Conservation (phyloP, 2,329 filamentous ascomycete species). For the Pyrenophora teres region DNA sequence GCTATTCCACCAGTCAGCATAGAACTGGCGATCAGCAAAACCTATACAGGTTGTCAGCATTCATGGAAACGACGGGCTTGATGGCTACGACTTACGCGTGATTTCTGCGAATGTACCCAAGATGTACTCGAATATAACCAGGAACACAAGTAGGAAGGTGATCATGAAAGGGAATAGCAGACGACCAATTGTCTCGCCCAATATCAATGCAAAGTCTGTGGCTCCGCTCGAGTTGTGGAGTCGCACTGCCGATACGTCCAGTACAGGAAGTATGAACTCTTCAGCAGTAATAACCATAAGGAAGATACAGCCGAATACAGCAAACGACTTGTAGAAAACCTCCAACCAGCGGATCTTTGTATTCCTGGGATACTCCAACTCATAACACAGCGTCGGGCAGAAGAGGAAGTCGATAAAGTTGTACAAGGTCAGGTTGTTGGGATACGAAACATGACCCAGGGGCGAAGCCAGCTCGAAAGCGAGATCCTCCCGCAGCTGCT, state of each 20-base stretch:
- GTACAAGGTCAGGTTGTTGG: constrained; percentile 77
- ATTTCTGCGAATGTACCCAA: constrained; percentile 94
- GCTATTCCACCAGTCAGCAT: constrained; percentile 67
- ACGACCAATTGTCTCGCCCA: constrained; percentile 87
- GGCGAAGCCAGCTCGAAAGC: constrained; percentile 91
- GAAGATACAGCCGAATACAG: constrained; percentile 96
- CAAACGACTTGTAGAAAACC: constrained; percentile 81
- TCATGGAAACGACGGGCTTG: background rate
- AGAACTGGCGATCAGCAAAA: constrained; percentile 9
- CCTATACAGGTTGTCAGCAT: constrained; percentile 2
- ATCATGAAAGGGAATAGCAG: constrained; percentile 98
- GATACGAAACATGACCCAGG: constrained; percentile 87
- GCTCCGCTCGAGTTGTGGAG: constrained; percentile 55
- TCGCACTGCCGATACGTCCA: constrained; percentile 70
- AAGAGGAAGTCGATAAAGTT: constrained; percentile 89
- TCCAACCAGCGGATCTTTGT: constrained; percentile 75
- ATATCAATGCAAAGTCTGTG: constrained; percentile 74
- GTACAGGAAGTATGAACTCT: constrained; percentile 91
- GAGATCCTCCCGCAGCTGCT: constrained; percentile 79
- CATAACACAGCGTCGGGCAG: constrained; percentile 96
- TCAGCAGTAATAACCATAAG: constrained; percentile 88
- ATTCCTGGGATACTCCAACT: constrained; percentile 91
- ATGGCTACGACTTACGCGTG: constrained; percentile 58
- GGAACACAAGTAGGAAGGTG: constrained; percentile 90
- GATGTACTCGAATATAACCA: constrained; percentile 97